Base-by-base conservation (phyloP, 2,329 filamentous ascomycete species). In the Colletotrichum costaricense region DNA sequence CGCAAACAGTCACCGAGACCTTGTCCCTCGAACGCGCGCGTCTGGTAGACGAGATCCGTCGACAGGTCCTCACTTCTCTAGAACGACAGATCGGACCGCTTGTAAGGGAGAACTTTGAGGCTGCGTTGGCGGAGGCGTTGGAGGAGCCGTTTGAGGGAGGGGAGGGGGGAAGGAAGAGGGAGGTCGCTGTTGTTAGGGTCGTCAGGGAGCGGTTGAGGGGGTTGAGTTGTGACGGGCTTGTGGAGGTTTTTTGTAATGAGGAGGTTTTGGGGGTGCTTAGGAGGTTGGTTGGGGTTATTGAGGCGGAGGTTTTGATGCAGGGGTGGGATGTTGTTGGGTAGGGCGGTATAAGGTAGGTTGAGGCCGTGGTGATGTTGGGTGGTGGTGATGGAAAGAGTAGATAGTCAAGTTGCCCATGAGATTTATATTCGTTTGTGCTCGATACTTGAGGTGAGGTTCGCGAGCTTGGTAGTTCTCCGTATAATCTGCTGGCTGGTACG, bases 181-280 rank as follows among this genome's bases (percentile, higher is more conserved):
- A 73, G 55, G n/a, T 49, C 0, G 70, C 52, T 4, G 55, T 46
- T 2, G 60, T 73, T n/a, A 19, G 42, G 16, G 38, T 67, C 0
- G 67, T 64, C 0, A 33, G 70, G 55, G 70, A 73, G 59, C n/a
- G 67, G 66, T 8, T 73, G 26, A 28, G n/a, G 26, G 54, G 55
- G 19, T 60, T 73, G 70, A 60, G 70, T 3, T 26, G 64, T 4
- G 60, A 60, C 26, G 70, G n/a, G n/a, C 26, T 42, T 7, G 42
- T 38, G 16, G 38, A 54, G 22, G 54, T 73, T 33, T 70, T 73
- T 49, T 73, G 70, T n/a, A 73, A 67, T n/a, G 19, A 42, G 22
- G 70, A 73, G 42, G 69, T 73, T 66, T 14, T 69, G 8, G 33
- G 16, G 16, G 3, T 73, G 9, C 12, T 73, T 11, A 64, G 42